Evolutionary conservation across 1,284 basidiomycete species (phyloP), one percentile per base, ranked within the genome.

Genomic region (Rhodotorula sp.): DNA sequence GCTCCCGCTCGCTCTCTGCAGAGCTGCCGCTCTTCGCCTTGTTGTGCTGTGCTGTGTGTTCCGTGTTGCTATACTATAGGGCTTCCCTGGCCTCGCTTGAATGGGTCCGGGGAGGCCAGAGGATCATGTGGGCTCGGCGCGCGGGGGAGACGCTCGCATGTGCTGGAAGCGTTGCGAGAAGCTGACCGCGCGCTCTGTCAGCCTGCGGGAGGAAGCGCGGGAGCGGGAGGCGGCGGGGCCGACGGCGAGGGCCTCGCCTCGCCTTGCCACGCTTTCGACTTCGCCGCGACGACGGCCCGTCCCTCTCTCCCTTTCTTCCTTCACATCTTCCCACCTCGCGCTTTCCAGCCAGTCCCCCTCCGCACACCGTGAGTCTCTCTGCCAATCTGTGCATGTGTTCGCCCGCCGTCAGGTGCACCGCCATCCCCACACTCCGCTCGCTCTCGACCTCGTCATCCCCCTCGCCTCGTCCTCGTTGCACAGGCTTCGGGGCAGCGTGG

Each of bases 41-140:
- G 9, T n/a, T 19, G 13, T 44, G 37, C 27, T 41, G 25, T 25
- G 12, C n/a, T 9, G n/a, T 10, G n/a, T 19, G 50, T 51, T n/a
- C 37, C 37, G 54, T 57, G 56, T 57, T 57, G 56, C 56, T 57
- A 57, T 57, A 57, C 36, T 37, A 56, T 27, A n/a, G 13, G 15
- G n/a, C 25, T 22, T 13, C 44, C 15, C 44, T 19, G 9, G 21
- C 5, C 44, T 21, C 44, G 19, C 19, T 19, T 3, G 44, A 21
- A 44, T 4, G 44, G 21, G 44, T 12, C 7, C 44, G 21, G 21
- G 39, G 39, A 19, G 44, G 17, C 5, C 13, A 15, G 9, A 46
- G 17, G 9, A 8, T 22, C 17, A 46, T 15, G 25, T 27, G 44
- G 21, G 44, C 44, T 44, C 44, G 44, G 3, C 6, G 6, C 19